These are phyloP conservation scores for Cladosporium sp. DNA, from an alignment of 2,329 filamentous ascomycete genomes.

Conservation along the genomic window DNA sequence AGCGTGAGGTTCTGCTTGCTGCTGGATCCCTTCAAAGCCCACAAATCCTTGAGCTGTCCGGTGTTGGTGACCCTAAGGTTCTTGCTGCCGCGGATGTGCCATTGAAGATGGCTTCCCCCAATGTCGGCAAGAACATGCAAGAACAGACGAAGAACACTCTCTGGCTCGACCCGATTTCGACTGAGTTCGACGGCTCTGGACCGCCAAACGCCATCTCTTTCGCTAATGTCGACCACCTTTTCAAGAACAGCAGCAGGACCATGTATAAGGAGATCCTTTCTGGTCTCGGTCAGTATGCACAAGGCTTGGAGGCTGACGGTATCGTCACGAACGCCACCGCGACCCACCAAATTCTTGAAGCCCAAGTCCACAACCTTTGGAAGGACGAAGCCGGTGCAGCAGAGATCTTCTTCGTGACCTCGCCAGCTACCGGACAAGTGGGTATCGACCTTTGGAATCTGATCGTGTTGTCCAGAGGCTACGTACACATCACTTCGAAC, in stretches of 20 bases:
- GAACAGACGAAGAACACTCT: constrained; percentile 29
- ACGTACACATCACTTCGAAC: constrained; percentile 21
- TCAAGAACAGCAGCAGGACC: constrained; percentile 25
- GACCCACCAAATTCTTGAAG: constrained; percentile 19
- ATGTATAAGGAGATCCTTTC: constrained; percentile 25
- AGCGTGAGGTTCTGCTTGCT: constrained; percentile 40
- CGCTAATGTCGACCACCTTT: constrained; percentile 34
- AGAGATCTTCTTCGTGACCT: constrained; percentile 37
- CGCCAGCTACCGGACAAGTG: constrained; percentile 24
- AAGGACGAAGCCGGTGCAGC: constrained; percentile 20
- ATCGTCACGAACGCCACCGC: constrained; percentile 21
- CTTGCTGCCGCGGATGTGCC: constrained; percentile 48
- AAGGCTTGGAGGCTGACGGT: constrained; percentile 15
- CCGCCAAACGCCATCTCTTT: constrained; percentile 36
- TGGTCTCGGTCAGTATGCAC: constrained; percentile 30
- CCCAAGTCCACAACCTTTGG: constrained; percentile 27
- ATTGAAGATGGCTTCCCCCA: constrained; percentile 44
- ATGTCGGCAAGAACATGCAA: constrained; percentile 51
- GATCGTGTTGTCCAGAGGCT: constrained; percentile 25
- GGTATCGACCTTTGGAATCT: constrained; percentile 38
- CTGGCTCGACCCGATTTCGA: constrained; percentile 19
- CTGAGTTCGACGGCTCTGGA: constrained; percentile 33
- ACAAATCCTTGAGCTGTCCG: constrained; percentile 57
- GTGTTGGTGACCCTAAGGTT: constrained; percentile 50
- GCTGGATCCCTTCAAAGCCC: constrained; percentile 56